These are phyloP conservation scores for Rutstroemia sydowiana DNA, from an alignment of 2,329 filamentous ascomycete species.

Conservation along the genomic window DNA sequence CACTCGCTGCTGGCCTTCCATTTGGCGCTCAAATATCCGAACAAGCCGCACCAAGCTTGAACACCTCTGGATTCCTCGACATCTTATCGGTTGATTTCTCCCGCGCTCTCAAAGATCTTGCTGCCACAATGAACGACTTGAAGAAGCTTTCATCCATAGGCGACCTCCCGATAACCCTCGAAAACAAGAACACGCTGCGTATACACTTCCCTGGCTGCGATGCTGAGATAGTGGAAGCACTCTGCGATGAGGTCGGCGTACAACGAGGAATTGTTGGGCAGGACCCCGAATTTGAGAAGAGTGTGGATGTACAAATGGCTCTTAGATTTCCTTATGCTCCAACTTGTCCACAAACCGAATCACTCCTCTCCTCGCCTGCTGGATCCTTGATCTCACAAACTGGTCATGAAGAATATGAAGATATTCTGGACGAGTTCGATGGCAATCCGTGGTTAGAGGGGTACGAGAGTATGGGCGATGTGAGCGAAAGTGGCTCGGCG, in stretches of 20 bases:
- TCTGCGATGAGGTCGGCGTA: constrained; percentile 84
- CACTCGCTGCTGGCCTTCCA: constrained; percentile 52
- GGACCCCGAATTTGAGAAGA: constrained; percentile 64
- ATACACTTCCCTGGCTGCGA: constrained; percentile 91
- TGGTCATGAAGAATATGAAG: constrained; percentile 29
- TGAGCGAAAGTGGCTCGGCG: constrained; percentile 26
- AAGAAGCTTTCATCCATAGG: constrained; percentile 69
- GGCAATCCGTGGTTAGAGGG: constrained; percentile 29
- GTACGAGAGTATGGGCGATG: constrained; percentile 24
- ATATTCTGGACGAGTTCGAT: constrained; percentile 15
- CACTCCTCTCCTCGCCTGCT: constrained; percentile 24
- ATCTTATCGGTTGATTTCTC: constrained; percentile 83
- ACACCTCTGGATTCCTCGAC: constrained; percentile 77
- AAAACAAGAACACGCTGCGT: constrained; percentile 53
- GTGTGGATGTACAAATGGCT: constrained; percentile 63
- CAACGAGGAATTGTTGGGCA: constrained; percentile 71
- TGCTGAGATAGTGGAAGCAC: constrained; percentile 66
- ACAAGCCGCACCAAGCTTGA: constrained; percentile 53
- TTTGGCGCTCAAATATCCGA: constrained; percentile 29
- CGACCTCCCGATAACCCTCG: constrained; percentile 73
- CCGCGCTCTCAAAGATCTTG: constrained; percentile 75
- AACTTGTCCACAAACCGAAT: constrained; percentile 31
- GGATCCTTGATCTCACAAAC: constrained; percentile 37
- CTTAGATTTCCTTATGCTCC: constrained; percentile 84
- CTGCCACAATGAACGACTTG: constrained; percentile 72